Evolutionary conservation across 1,284 basidiomycete species (phyloP), one percentile per base, ranked within the genome.

Genomic region (Malassezia arunalokei): DNA sequence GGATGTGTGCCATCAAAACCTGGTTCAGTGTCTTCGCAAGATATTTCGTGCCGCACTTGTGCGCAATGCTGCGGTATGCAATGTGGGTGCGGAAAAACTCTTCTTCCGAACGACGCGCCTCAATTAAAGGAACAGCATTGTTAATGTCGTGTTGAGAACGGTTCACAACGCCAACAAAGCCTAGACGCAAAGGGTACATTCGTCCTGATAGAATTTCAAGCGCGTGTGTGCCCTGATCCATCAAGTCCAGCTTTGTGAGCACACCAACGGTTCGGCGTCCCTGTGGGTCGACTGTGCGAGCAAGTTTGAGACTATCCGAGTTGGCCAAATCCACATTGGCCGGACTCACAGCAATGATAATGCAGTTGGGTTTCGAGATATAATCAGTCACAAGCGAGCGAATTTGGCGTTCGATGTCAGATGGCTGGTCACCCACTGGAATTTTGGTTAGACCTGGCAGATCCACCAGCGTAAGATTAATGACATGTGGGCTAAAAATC

Each of bases 241-340:
- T 89, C n/a, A 99, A 78, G 71, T 99, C 92, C 89, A 99, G 92
- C 80, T 99, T 99, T 38, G 94, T 99, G 41, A 99, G 80, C 5
- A 99, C 94, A 31, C 94, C 92, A 62, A 99, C 91, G 0, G 94
- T 98, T 20, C 92, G 82, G 52, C 90, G 77, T 6, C 94, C 92
- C 7, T 96, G 77, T 1, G 92, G 92, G 71, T 99, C 92, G 3
- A 96, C 87, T 58, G 86, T 85, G 40, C 90, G 79, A 71, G 87
- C 90, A 0, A 94, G 89, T 32, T 90, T 79, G 40, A 99, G 76
- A 0, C 92, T 94, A 5, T 94, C 92, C 1, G 89, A 95, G 75
- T 99, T 98, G 56, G 92, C 92, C 8, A 99, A 79, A 76, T 99
- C 94, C 51, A 99, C 94, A 74, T 98, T 92, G 8, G 94, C 92